Evolutionary conservation across 371 early-diverging fungal species (phyloP).

Genomic region (Circinella umbellata): DNA sequence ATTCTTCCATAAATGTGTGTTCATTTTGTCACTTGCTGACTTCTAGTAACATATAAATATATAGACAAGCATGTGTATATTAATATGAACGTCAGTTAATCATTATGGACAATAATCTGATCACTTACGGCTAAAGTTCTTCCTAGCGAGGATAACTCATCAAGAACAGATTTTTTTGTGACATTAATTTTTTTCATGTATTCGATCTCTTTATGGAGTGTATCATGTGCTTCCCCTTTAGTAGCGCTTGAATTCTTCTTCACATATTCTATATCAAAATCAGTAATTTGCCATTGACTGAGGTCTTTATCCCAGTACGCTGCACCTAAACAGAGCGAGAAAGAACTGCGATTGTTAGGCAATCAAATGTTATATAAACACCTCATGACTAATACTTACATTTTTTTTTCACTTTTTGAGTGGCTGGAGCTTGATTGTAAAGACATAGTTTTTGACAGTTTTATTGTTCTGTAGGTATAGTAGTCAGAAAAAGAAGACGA

Average conservation of each 20-base stretch:
- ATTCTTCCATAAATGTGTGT: neutral
- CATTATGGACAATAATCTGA: neutral
- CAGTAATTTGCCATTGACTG: neutral
- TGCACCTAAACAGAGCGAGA: neutral
- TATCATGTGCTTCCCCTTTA: neutral
- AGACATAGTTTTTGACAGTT: too few relatives aligned
- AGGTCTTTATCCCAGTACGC: constrained; percentile 2
- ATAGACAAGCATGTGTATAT: too few relatives aligned
- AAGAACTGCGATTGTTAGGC: neutral
- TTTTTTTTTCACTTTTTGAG: too few relatives aligned
- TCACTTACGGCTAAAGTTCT: neutral
- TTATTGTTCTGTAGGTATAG: too few relatives aligned
- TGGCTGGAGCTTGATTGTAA: too few relatives aligned
- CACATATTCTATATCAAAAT: constrained; percentile 2
- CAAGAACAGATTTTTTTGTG: neutral
- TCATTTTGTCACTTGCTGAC: neutral
- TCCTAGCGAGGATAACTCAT: neutral
- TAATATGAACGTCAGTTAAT: too few relatives aligned
- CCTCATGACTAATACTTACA: too few relatives aligned
- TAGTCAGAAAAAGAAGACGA: too few relatives aligned
- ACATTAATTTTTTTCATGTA: neutral
- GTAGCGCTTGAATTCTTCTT: neutral
- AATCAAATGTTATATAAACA: neutral
- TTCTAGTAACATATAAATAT: neutral
- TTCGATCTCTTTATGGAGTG: neutral